Base-by-base conservation (phyloP, 495 filamentous ascomycete species). In the Penicillium cinerascens region DNA sequence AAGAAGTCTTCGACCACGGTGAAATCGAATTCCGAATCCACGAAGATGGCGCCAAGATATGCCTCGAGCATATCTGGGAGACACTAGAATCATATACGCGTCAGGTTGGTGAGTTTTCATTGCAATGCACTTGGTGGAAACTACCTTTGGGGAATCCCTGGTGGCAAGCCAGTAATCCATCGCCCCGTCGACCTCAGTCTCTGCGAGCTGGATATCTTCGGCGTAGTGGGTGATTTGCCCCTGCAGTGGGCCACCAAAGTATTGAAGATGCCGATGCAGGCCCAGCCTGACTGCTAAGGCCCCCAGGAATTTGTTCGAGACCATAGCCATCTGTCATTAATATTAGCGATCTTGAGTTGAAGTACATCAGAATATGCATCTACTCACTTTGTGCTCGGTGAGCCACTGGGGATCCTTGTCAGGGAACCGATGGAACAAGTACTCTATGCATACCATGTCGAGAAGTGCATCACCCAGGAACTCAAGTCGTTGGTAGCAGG, bases 291-390 rank as follows among this genome's bases (percentile, higher is more conserved):
- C 89, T 54, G 86, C 85, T 6, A 97, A 65, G 18, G 87, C 87
- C 11, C 88, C 92, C 0, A 97, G 76, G 61, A 97, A 98, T 52
- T 91, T 92, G 73, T 98, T 98, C 13, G 91, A 95, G 2, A 93
- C 92, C 92, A 98, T 96, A 9, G 95, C 91, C 91, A 95, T 96
- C 79, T 84, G 53, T 26, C 42, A 20, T 4, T 15, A 3, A 21
- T 13, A 6, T 65, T 25, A 67, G 51, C 36, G 15, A 45, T 41
- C 43, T 18, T 13, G 16, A 42, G 13, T 9, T 13, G 7, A 25
- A 8, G 20, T 18, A 3, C 15, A 17, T 6, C 5, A 16, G 0
- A 9, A 15, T 23, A 33, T 33, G 29, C n/a, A 17, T 22, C 13
- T 18, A 56, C 70, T 44, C 61, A 81, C 80, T 60, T 97, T 98